A percentile compares a stretch with the other conserved stretches of the same genome.
phyloP scores from a whole-genome alignment of 1,284 basidiomycete genomes.

The Melanopsichium pennsylvanicum region DNA sequence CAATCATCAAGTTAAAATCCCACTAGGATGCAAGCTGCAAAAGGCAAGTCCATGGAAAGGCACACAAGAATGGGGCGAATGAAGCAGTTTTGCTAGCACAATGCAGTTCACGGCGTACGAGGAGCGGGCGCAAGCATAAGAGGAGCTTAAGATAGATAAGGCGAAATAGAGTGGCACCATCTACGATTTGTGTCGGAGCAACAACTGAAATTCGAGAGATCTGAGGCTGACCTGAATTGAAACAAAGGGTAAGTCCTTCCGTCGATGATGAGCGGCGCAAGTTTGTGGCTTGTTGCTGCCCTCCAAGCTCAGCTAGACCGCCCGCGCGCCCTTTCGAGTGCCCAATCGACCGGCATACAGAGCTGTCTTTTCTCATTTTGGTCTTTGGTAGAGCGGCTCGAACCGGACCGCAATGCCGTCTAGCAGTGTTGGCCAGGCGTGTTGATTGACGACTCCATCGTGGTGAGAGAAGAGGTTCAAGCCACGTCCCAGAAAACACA shows the following conservation, averaged over 20 bases:
- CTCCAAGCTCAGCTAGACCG: neutral
- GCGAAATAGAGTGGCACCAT: too few relatives aligned
- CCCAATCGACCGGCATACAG: neutral
- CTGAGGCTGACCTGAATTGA: neutral
- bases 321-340: neutral
- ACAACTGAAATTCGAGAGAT: neutral
- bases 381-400: neutral
- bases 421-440: too few relatives aligned
- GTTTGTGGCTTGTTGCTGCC: constrained; percentile 4
- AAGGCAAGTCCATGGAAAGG: too few relatives aligned
- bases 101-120: too few relatives aligned
- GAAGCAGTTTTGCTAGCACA: too few relatives aligned
- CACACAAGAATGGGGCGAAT: too few relatives aligned
- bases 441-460: too few relatives aligned
- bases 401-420: too few relatives aligned
- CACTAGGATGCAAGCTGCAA: neutral
- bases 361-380: neutral
- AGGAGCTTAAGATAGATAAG: constrained; percentile 1
- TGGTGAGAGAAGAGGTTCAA: too few relatives aligned
- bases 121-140: neutral
- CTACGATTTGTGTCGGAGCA: neutral
- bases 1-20: neutral
- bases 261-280: neutral
- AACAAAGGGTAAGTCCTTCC: neutral
- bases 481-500: too few relatives aligned